Evolutionary conservation across 495 filamentous ascomycete genomes (phyloP), one percentile per base, ranked within the genome.

Genomic region (Penicillium antarcticum): DNA sequence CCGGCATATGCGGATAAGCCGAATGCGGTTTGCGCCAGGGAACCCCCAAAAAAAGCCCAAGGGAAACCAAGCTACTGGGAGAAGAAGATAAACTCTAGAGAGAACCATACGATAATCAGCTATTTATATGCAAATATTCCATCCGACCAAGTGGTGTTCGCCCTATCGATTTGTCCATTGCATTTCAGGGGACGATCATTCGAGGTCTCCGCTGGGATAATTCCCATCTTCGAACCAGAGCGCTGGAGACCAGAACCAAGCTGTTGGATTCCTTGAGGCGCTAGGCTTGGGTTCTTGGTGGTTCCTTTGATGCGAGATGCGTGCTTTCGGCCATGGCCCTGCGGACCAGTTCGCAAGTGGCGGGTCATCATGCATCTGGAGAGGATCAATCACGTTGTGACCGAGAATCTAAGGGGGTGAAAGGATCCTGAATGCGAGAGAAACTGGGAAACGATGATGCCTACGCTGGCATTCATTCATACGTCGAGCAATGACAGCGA

Each of bases 291-390:
- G 17, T 54, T 55, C 48, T 49, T 47, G 57, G 45, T 47, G 34
- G 42, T 45, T 42, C 32, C 39, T 49, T 42, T 34, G 45, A 55
- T 18, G 23, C 43, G 0, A 42, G 44, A 53, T 29, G 44, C 35
- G 50, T 45, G 50, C 45, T 54, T 52, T 58, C 48, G 56, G 55
- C 56, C 48, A 51, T 50, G 47, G 45, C 42, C 41, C 6, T 55
- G 62, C 54, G 52, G 62, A 44, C 67, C 66, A 67, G 57, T 66
- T 69, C 54, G 60, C 52, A 65, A 73, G 65, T 71, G 67, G 70
- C 66, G 70, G 60, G 65, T 64, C 63, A 60, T 43, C 54, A 62
- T 69, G 63, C 69, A 67, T 67, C 52, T 51, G 51, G 50, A 51
- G 66, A 51, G 61, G 54, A 60, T 62, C 57, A 64, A 64, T 60